Base-by-base conservation (phyloP, 148 eudicot species). In the Chenopodium formosanum region DNA sequence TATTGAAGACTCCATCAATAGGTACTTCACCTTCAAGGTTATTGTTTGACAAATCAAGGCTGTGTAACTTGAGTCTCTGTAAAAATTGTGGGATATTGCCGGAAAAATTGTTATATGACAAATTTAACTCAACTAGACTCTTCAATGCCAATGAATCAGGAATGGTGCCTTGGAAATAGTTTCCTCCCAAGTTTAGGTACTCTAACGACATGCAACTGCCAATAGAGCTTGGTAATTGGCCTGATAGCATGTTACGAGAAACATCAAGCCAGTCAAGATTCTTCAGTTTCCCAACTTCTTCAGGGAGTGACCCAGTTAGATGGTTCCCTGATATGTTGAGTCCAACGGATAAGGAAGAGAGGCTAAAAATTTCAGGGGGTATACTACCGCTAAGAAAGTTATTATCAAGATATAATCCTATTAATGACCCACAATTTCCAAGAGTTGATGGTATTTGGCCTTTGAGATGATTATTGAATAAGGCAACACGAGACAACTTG, bases 1-100 rank as follows among this genome's bases (percentile, higher is more conserved):
- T 89, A 50, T 40, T 31, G 34, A 89, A 89, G 7, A 85, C 29
- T 20, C 89, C 89, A 53, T 52, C 40, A 5, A 31, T 60, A 1
- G 91, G 89, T 32, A 87, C 84, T 70, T 75, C 81, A n/a, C 91
- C 91, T 70, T 85, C 82, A 48, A 89, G 74, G 72, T 78, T 48
- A 58, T 89, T 89, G n/a, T 63, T 75, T 14, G 87, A 84, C 7
- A 89, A 31, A 34, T 82, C 69, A 6, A 89, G 75, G 25, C 31
- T 58, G 25, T 77, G 12, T 19, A 83, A 46, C 1, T 64, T 12
- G 4, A 82, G 68, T 32, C 25, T 10, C 23, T 27, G 64, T 1
- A 89, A 48, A 37, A 63, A 87, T 0, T 73, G 37, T 10, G 89
- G 90, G 44, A 89, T 80, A 47, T 70, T 12, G 1, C 90, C 91